Evolutionary conservation across 768 basidiomycete species (phyloP).

Genomic region (Leucogyrophana mollusca): DNA sequence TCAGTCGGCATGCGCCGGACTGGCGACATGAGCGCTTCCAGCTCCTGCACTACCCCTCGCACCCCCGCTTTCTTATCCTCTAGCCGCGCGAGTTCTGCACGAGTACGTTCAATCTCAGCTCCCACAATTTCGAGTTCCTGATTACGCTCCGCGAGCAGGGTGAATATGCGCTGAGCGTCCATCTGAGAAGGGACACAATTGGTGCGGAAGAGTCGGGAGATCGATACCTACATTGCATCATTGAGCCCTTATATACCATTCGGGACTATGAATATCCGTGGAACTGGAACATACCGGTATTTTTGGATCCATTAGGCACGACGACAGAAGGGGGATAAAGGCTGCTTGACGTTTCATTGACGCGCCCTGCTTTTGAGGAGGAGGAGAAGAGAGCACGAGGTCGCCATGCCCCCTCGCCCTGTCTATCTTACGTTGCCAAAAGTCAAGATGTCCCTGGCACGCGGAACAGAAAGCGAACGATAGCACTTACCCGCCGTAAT

Average conservation of each 20-base stretch:
- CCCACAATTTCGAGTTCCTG: slow-evolving; percentile 10
- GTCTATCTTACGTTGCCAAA: too few species aligned
- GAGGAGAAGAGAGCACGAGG: neutral
- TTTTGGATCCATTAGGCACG: slow-evolving; percentile 11
- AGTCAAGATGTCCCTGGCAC: too few species aligned
- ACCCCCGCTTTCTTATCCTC: slow-evolving; percentile 13
- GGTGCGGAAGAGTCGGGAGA: slow-evolving; percentile 25
- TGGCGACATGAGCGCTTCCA: slow-evolving; percentile 26
- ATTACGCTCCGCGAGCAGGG: slow-evolving; percentile 16
- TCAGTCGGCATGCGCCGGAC: slow-evolving; percentile 30
- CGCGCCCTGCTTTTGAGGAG: neutral
- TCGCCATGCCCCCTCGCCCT: too few species aligned
- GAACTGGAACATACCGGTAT: slow-evolving; percentile 21
- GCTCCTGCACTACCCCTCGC: slow-evolving; percentile 17
- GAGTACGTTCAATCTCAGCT: slow-evolving; percentile 18
- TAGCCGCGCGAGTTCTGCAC: slow-evolving; percentile 16
- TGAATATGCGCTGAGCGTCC: slow-evolving; percentile 16
- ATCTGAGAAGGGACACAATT: slow-evolving; percentile 24
- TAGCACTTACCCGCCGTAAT: too few species aligned
- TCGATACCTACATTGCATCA: slow-evolving; percentile 16
- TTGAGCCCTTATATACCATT: neutral
- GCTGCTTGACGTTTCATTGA: neutral
- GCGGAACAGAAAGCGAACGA: too few species aligned
- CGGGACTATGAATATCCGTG: neutral
- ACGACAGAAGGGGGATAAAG: neutral